These are phyloP conservation scores for Arthrobotrys conoides DNA, from an alignment of 2,329 filamentous ascomycete species.

Conservation along the genomic window DNA sequence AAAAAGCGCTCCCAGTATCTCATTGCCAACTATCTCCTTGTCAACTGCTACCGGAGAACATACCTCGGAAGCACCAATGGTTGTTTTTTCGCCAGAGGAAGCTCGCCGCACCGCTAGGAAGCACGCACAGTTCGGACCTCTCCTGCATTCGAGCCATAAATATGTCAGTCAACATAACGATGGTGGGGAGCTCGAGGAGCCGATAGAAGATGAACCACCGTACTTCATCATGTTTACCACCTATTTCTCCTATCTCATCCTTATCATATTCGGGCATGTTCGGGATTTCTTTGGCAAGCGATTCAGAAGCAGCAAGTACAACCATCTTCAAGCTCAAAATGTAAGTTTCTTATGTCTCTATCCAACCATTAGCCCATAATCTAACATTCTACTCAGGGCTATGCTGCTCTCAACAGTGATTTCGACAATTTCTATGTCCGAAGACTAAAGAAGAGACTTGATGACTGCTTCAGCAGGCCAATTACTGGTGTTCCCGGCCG, in stretches of 20 bases:
- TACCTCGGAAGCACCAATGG: slow-evolving; percentile 78
- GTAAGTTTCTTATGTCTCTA: slow-evolving; percentile 55
- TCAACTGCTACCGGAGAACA: slow-evolving; percentile 84
- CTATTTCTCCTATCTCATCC: slow-evolving; percentile 96
- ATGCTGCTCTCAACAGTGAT: slow-evolving; percentile 95
- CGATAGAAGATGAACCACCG: slow-evolving; percentile 92
- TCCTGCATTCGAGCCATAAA: slow-evolving; percentile 83
- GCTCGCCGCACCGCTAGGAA: slow-evolving; percentile 80
- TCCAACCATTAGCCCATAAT: slow-evolving; percentile 2
- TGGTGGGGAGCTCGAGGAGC: slow-evolving; percentile 82
- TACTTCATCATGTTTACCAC: slow-evolving; percentile 98
- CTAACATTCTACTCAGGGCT: slow-evolving; percentile 71
- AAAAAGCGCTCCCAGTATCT: slow-evolving; percentile 77
- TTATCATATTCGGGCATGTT: slow-evolving; percentile 95
- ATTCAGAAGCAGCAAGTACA: slow-evolving; percentile 89
- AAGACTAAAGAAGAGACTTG: slow-evolving; percentile 91
- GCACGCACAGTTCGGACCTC: slow-evolving; percentile 91
- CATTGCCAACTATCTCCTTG: slow-evolving; percentile 90
- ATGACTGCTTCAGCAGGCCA: slow-evolving; percentile 95
- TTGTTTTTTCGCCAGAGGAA: slow-evolving; percentile 88
- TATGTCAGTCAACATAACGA: slow-evolving; percentile 87
- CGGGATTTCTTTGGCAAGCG: slow-evolving; percentile 98
- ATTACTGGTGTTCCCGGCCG: slow-evolving; percentile 94
- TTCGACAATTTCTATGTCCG: slow-evolving; percentile 99
- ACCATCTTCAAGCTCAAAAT: slow-evolving; percentile 83